Evolutionary conservation across 495 filamentous ascomycete species (phyloP).

Genomic region (Tetracladium setigerum): DNA sequence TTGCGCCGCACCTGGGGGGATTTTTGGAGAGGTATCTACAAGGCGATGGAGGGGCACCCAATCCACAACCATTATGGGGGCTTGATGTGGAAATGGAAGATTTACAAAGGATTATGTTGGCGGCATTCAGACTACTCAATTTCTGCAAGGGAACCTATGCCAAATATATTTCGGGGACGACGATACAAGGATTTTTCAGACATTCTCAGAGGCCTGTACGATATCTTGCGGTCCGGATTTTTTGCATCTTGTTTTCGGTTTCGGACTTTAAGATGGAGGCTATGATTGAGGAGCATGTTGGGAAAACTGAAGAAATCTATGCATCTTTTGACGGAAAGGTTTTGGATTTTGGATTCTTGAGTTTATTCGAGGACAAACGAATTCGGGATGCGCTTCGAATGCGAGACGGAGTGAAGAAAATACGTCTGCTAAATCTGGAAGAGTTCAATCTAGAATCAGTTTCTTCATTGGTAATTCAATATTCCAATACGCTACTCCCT

Average conservation of each 20-base stretch:
- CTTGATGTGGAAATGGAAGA: background rate
- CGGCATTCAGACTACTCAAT: slow-evolving; percentile 67
- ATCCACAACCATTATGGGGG: background rate
- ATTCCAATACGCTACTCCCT: slow-evolving; percentile 60
- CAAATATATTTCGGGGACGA: slow-evolving; percentile 51
- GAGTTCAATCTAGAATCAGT: slow-evolving; percentile 12
- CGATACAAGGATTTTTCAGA: slow-evolving; percentile 58
- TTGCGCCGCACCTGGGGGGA: slow-evolving; percentile 62
- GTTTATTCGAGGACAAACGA: slow-evolving; percentile 66
- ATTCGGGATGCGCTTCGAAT: slow-evolving; percentile 31
- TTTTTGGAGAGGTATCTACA: slow-evolving; percentile 39
- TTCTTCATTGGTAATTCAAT: slow-evolving; percentile 31
- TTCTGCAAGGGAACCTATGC: slow-evolving; percentile 62
- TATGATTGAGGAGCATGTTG: slow-evolving; percentile 58
- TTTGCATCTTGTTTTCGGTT: slow-evolving; percentile 71
- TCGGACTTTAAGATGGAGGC: slow-evolving; percentile 69
- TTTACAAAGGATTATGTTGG: slow-evolving; percentile 43
- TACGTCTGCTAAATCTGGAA: slow-evolving; percentile 11
- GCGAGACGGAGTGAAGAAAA: slow-evolving; percentile 30
- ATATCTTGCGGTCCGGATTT: slow-evolving; percentile 74
- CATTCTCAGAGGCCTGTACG: slow-evolving; percentile 54
- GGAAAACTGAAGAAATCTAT: slow-evolving; percentile 45
- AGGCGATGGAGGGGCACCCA: background rate
- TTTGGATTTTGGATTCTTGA: slow-evolving; percentile 81
- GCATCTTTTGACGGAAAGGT: slow-evolving; percentile 67